Base-by-base conservation (phyloP, 164 flowering plant genomes). In the Sedum album region DNA sequence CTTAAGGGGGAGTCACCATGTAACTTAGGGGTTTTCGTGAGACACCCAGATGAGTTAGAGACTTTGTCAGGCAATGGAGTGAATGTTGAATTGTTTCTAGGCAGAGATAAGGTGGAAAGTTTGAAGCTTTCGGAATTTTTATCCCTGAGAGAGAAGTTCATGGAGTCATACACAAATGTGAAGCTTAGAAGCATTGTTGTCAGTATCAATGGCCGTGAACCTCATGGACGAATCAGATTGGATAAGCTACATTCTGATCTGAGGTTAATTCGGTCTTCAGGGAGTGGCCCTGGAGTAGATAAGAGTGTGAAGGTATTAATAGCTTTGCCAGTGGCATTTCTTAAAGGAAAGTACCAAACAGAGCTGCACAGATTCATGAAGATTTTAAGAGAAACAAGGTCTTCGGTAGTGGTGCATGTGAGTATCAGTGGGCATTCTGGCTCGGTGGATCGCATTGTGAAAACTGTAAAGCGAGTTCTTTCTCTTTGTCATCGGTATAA, bases 61-160 rank as follows among this genome's bases (percentile, higher is more conserved):
- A 25, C 73, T 42, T 65, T 78, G 23, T 63, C 66, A 14, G 31
- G 73, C 39, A 67, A 73, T 31, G 75, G 78, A 26, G 72, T 73
- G 15, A 25, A 72, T 11, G 79, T 80, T 57, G 82, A 82, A 76
- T 78, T 86, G n/a, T 81, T 62, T 70, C 69, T 84, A 18, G 69
- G 69, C 36, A 66, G 46, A 28, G 71, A 65, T 35, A 60, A 63
- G 36, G 66, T 35, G 33, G 61, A 75, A 35, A 46, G 31, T 28
- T 79, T 75, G 18, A 71, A 74, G 57, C 39, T 71, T 23, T 66
- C 72, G 10, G 72, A 78, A 20, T 17, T 70, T 70, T 76, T 75
- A 60, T 77, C 77, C 84, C 68, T 83, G 21, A 74, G 76, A 73
- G 60, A 72, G 38, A 71, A 72, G 21, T 23, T 78, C 14, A 11